Conservation (phyloP, 129 eudicot species). For the Daucus carota region DH1_v3.0 NC_030389.2:41463501-41464000, state of each 20-base stretch:
- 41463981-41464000: constrained; percentile 76
- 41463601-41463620: constrained; percentile 80
- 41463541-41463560: constrained; percentile 69
- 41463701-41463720: constrained; percentile 54
- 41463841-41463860: constrained; percentile 23
- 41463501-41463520: constrained; percentile 69
- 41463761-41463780: constrained; percentile 11
- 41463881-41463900: constrained; percentile 82
- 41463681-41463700: constrained; percentile 87
- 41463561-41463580: constrained; percentile 96
- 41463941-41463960: constrained; percentile 54
- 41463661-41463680: constrained; percentile 93
- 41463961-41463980: constrained; percentile 89
- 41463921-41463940: constrained; percentile 70
- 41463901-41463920: constrained; percentile 58
- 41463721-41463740: constrained; percentile 27
- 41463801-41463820: constrained; percentile 25
- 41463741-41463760: constrained; percentile 30
- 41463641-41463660: constrained; percentile 62
- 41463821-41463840: constrained; percentile 32
- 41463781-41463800: constrained; percentile 14
- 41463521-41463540: constrained; percentile 67
- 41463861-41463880: constrained; percentile 46
- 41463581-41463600: constrained; percentile 65
- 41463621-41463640: constrained; percentile 68